Base-by-base conservation (phyloP, 768 basidiomycete species). In the Psilocybe subaeruginosa region DNA sequence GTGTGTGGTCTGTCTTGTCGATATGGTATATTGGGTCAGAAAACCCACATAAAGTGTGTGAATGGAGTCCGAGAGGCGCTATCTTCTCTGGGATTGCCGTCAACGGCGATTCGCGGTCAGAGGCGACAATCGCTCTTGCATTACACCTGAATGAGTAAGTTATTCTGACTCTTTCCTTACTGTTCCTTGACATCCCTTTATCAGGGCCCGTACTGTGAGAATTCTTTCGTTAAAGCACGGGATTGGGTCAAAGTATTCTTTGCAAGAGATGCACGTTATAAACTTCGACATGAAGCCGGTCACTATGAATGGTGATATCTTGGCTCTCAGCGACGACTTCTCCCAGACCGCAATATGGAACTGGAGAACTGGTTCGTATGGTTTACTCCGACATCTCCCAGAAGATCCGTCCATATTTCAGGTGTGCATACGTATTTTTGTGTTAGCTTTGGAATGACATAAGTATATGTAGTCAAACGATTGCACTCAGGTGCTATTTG, bases 1-100 rank as follows among this genome's bases (percentile, higher is more conserved):
- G 80, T 5, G 82, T 90, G 53, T 90, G 89, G 89, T 84, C 85
- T 43, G 74, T 77, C 16, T 65, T 90, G 50, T 75, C 78, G 1
- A 66, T 87, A 17, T 88, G 89, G 85, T 78, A 85, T 57, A 65
- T 84, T 23, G 62, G 56, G 30, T 62, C 67, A 8, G 69, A 72
- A 14, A 29, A 50, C 6, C 62, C 71, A 29, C 60, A 64, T 6
- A 80, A 76, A 64, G 61, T 76, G 9, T 80, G 77, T 12, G 76
- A 82, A 53, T 89, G 89, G 88, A 80, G 78, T 29, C 82, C 79
- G 0, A 78, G 80, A 54, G 82, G 82, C 14, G 82, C 78, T 0
- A 68, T 88, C 7, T 83, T 89, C 60, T 80, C 77, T 41, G 82
- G 80, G 2, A 74, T 88, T 54, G 74, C 76, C 2, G 68, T 89